phyloP scores from a whole-genome alignment of 495 filamentous ascomycete genomes.

The Neurospora sp. region DNA sequence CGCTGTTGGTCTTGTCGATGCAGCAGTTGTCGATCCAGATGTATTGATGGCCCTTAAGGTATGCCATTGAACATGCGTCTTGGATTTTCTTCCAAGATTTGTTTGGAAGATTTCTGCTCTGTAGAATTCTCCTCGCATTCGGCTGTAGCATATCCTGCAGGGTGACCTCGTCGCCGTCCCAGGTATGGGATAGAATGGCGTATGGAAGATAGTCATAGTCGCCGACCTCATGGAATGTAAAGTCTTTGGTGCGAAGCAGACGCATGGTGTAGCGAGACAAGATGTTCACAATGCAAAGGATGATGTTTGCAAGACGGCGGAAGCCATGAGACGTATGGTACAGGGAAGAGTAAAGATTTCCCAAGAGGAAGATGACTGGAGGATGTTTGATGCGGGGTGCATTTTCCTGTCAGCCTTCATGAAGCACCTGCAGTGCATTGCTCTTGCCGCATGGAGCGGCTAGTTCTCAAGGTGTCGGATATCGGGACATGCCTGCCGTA shows the following conservation, averaged over 20 bases:
- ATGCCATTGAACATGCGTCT: constrained; percentile 1
- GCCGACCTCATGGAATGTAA: background rate
- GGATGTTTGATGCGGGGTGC: background rate
- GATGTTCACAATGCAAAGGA: background rate
- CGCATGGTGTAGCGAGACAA: background rate
- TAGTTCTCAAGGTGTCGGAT: background rate
- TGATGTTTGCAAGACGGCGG: background rate
- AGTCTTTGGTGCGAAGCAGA: background rate
- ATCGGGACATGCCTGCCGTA: background rate
- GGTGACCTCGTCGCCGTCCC: constrained; percentile 3
- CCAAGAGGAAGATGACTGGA: background rate
- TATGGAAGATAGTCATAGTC: too few relatives aligned
- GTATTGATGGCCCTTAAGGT: constrained; percentile 3
- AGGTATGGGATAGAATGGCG: constrained; percentile 10
- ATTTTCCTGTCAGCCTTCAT: too few relatives aligned
- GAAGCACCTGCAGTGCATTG: too few relatives aligned
- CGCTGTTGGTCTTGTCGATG: constrained; percentile 25
- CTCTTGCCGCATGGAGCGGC: background rate
- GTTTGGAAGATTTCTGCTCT: background rate
- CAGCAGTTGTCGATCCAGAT: constrained; percentile 27
- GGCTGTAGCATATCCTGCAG: background rate
- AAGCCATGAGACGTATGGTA: background rate
- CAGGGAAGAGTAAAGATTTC: background rate
- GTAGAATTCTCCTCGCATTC: background rate
- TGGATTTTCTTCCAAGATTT: background rate